Conservation (phyloP, 306 rosid genomes). For the Lathyrus aphaca region DNA sequence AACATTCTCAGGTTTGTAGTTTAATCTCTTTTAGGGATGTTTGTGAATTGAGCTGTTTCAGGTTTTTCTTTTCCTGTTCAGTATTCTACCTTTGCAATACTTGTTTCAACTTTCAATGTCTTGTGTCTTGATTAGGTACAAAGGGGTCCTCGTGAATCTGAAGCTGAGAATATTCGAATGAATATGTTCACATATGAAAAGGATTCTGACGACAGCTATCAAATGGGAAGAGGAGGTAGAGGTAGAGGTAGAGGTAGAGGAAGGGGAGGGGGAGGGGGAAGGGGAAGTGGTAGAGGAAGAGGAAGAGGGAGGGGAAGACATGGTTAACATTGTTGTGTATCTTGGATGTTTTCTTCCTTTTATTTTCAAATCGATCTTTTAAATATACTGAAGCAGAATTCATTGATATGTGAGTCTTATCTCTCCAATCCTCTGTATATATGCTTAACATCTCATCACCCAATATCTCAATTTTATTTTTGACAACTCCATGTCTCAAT, state of each 20-base stretch:
- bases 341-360: constrained; percentile 11
- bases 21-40: not conserved
- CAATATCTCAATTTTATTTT: not conserved
- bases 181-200: constrained; percentile 76
- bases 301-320: constrained; percentile 45
- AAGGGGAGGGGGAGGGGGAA: constrained; percentile 42
- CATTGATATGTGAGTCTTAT: not conserved
- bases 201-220: constrained; percentile 45
- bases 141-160: constrained; percentile 41
- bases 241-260: constrained; percentile 46
- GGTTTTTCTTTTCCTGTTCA: not conserved
- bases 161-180: constrained; percentile 68
- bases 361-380: not conserved
- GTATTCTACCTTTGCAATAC: not conserved
- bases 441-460: constrained; percentile 1
- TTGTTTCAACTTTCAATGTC: constrained; percentile 25
- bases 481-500: not conserved
- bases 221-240: constrained; percentile 46
- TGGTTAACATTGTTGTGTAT: constrained; percentile 22
- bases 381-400: constrained; percentile 6
- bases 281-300: constrained; percentile 42
- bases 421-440: not conserved
- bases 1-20: constrained; percentile 64
- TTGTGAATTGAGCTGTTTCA: constrained; percentile 12
- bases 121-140: constrained; percentile 52